Evolutionary conservation across 2,329 filamentous ascomycete species (phyloP).

Genomic region (Curvularia sp.): DNA sequence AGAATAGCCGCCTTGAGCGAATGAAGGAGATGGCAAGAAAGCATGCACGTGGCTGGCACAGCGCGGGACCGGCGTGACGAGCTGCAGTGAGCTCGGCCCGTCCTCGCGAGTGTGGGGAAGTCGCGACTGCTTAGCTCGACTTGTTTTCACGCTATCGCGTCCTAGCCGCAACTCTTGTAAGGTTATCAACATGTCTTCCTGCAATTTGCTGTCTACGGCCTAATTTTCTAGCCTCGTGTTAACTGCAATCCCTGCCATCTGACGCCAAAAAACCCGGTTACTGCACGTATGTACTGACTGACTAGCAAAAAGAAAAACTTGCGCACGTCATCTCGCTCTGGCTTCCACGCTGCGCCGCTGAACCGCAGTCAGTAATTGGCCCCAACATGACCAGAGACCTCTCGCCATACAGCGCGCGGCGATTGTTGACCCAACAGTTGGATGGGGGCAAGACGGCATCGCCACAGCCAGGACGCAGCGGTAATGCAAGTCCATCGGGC

Average conservation of each 20-base stretch:
- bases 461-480: constrained; percentile 24
- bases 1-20: constrained; percentile 9
- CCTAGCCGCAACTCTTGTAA: constrained; percentile 1
- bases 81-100: constrained; percentile 18
- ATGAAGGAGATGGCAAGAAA: constrained; percentile 8
- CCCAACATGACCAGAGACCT: constrained; percentile 37
- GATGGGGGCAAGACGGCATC: constrained; percentile 24
- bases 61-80: constrained; percentile 12
- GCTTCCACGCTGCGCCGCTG: constrained; percentile 11
- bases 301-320: constrained; percentile 8
- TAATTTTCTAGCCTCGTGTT: constrained; percentile 14
- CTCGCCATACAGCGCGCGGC: constrained; percentile 44
- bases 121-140: constrained; percentile 11
- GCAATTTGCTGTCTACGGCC: constrained; percentile 3
- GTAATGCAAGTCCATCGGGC: constrained; percentile 25
- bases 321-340: constrained; percentile 23
- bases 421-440: constrained; percentile 39
- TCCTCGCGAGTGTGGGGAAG: constrained; percentile 12
- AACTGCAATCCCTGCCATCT: constrained; percentile 13
- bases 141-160: background rate
- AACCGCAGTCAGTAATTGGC: constrained; percentile 8
- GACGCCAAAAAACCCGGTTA: constrained; percentile 4
- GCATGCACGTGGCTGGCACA: constrained; percentile 10
- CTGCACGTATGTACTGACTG: background rate
- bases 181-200: background rate